phyloP scores from a whole-genome alignment of 495 filamentous ascomycete genomes.

The Staphylotrichum tortipilum region DNA sequence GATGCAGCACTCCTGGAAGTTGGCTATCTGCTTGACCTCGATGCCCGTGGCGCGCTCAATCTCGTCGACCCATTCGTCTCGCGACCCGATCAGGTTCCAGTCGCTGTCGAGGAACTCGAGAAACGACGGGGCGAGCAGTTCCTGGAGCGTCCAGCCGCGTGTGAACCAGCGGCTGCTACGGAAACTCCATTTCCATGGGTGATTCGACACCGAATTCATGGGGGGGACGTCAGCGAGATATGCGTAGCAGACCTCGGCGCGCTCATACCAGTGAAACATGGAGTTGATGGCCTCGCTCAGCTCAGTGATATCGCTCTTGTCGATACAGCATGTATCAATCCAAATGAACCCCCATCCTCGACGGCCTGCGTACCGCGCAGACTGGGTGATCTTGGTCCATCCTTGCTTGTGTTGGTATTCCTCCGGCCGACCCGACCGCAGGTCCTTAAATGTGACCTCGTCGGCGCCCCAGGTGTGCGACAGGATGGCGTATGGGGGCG shows the following conservation, averaged over 20 bases:
- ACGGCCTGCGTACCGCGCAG: background rate
- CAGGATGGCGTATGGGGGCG: constrained; percentile 25
- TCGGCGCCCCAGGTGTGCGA: constrained; percentile 29
- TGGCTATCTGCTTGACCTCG: background rate
- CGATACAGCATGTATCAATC: constrained; percentile 37
- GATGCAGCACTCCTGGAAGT: background rate
- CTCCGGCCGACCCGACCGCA: background rate
- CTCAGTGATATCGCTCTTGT: constrained; percentile 33
- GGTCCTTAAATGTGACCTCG: constrained; percentile 24
- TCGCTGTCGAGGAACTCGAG: background rate
- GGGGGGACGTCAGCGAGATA: constrained; percentile 15
- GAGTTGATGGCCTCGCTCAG: constrained; percentile 15
- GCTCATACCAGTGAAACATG: constrained; percentile 34
- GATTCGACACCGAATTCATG: background rate
- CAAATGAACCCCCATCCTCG: constrained; percentile 28
- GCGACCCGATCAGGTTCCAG: background rate
- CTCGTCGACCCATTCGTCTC: background rate
- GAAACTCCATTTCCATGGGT: background rate
- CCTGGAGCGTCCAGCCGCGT: constrained; percentile 8
- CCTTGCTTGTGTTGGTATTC: constrained; percentile 2
- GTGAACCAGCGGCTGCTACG: background rate
- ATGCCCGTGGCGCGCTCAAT: background rate
- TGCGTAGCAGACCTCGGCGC: constrained; percentile 22
- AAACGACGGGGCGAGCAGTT: background rate
- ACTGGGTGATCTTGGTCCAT: constrained; percentile 20